Conservation (phyloP, 768 basidiomycete genomes). For the Tricholomella constricta region DNA sequence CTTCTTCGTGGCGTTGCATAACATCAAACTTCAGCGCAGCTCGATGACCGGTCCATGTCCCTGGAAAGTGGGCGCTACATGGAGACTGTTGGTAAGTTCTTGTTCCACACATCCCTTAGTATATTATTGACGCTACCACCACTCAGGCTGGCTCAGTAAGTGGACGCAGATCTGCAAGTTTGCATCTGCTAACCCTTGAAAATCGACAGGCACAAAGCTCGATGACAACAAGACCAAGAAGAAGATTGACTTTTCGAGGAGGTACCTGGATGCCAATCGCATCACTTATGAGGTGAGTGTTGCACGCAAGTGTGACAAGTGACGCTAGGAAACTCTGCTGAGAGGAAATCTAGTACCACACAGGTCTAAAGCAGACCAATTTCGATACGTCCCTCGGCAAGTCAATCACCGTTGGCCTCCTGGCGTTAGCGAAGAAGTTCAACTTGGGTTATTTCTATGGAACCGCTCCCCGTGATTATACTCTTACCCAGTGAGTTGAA, state of each 20-base stretch:
- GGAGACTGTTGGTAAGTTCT: conserved; percentile 78
- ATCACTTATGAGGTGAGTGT: conserved; percentile 64
- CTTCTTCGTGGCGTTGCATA: neutral
- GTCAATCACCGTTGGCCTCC: conserved; percentile 56
- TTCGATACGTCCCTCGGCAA: conserved; percentile 66
- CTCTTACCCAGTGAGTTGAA: conserved; percentile 52
- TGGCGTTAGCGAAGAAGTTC: conserved; percentile 54
- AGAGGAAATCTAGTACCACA: conserved; percentile 56
- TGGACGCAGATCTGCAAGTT: conserved; percentile 3
- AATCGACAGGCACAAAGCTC: conserved; percentile 47
- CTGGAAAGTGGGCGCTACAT: conserved; percentile 88
- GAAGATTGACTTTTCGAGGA: conserved; percentile 63
- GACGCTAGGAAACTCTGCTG: conserved; percentile 1
- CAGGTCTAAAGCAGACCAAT: conserved; percentile 43
- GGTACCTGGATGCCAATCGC: conserved; percentile 81
- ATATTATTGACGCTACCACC: neutral
- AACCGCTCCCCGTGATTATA: conserved; percentile 76
- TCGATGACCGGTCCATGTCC: conserved; percentile 76
- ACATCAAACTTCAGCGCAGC: conserved; percentile 43
- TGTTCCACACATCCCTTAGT: neutral
- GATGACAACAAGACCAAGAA: conserved; percentile 18
- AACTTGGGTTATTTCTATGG: conserved; percentile 69
- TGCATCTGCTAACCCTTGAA: no score
- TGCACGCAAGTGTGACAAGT: neutral
- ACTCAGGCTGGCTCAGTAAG: conserved; percentile 65